Percentiles rank a stretch among this genome's conserved stretches.
These are phyloP conservation scores for Fusarium algeriense DNA, from an alignment of 2,329 filamentous ascomycete species.

Conservation along the genomic window DNA sequence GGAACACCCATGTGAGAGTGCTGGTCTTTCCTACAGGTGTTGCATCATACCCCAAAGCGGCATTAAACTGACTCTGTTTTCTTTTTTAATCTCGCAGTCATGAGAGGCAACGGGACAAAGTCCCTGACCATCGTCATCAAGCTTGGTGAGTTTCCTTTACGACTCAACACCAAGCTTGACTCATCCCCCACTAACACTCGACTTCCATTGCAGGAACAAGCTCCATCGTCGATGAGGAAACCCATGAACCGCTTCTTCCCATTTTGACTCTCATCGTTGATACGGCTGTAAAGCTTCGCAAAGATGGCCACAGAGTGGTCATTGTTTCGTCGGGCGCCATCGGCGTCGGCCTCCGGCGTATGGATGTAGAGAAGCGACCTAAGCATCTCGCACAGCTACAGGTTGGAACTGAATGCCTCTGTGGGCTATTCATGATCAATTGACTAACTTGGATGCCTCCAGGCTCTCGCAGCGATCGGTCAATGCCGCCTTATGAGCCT, in stretches of 20 bases:
- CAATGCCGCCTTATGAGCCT: conserved; percentile 95
- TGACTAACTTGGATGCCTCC: conserved; percentile 14
- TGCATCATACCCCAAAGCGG: conserved; percentile 17
- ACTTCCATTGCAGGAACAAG: conserved; percentile 81
- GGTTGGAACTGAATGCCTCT: conserved; percentile 55
- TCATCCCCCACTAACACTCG: conserved; percentile 39
- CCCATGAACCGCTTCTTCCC: conserved; percentile 91
- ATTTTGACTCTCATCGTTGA: conserved; percentile 94
- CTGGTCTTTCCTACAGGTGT: conserved; percentile 5
- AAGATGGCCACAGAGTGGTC: conserved; percentile 93
- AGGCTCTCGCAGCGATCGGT: conserved; percentile 93
- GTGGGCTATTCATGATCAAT: not conserved
- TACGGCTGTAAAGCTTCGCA: conserved; percentile 86
- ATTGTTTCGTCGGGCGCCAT: conserved; percentile 98
- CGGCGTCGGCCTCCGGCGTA: conserved; percentile 89
- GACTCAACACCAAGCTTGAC: conserved; percentile 20
- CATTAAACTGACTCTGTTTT: conserved; percentile 65
- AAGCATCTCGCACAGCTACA: conserved; percentile 93
- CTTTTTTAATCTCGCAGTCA: conserved; percentile 57
- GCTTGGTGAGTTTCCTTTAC: conserved; percentile 70
- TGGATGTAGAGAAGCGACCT: conserved; percentile 88
- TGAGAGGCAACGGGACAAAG: conserved; percentile 68
- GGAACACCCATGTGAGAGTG: conserved; percentile 24
- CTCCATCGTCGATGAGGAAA: conserved; percentile 98
- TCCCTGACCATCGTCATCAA: conserved; percentile 78